Evolutionary conservation across 1,284 basidiomycete species (phyloP).

Genomic region (Hymenochaete sp.): DNA sequence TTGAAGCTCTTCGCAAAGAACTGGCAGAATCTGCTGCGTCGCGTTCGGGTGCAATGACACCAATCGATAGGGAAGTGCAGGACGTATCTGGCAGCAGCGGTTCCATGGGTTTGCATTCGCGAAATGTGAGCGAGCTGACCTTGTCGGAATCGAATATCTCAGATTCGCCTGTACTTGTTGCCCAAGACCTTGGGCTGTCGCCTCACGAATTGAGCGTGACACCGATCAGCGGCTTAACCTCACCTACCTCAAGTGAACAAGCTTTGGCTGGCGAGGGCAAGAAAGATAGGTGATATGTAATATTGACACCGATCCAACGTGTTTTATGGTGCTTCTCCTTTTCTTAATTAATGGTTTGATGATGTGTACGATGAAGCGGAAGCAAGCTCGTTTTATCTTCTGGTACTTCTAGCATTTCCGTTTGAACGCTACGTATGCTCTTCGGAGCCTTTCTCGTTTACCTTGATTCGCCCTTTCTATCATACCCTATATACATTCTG

Average conservation of each 20-base stretch:
- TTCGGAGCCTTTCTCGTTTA: no score
- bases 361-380: no score
- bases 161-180: conserved; percentile 15
- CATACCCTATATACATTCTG: no score
- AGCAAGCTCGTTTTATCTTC: no score
- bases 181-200: conserved; percentile 14
- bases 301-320: neutral
- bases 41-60: conserved; percentile 39
- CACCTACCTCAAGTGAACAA: conserved; percentile 2
- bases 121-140: conserved; percentile 25
- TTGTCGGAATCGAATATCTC: conserved; percentile 6
- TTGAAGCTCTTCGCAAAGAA: conserved; percentile 82
- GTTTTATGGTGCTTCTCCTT: neutral
- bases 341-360: neutral
- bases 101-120: conserved; percentile 30
- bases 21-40: conserved; percentile 53
- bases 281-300: conserved; percentile 7
- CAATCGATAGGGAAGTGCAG: conserved; percentile 21
- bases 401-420: no score
- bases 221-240: conserved; percentile 1
- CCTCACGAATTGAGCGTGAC: neutral
- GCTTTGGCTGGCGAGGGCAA: neutral
- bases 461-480: no score
- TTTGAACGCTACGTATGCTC: no score
- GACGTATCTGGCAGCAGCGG: conserved; percentile 26